phyloP scores from a whole-genome alignment of 2,329 filamentous ascomycete species.

The Cytospora piceicola region DNA sequence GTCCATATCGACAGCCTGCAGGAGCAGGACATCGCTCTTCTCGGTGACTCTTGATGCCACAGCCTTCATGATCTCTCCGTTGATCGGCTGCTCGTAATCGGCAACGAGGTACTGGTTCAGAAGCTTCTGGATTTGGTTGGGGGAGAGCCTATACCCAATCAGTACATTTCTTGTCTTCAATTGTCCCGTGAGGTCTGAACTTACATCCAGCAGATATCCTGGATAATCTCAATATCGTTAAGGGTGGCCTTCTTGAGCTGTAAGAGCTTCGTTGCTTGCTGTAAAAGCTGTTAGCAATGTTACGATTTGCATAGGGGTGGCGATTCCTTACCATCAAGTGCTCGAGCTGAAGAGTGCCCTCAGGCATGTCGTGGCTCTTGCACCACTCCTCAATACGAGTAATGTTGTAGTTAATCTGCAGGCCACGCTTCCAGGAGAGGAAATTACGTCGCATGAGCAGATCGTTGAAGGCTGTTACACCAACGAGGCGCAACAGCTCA shows the following conservation, averaged over 20 bases:
- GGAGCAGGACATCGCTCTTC: slow-evolving; percentile 93
- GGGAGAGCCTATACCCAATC: slow-evolving; percentile 71
- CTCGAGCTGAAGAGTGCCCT: slow-evolving; percentile 95
- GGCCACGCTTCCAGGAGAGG: slow-evolving; percentile 97
- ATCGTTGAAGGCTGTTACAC: slow-evolving; percentile 98
- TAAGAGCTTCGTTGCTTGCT: slow-evolving; percentile 97
- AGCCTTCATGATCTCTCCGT: slow-evolving; percentile 99
- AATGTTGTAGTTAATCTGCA: slow-evolving; percentile 99
- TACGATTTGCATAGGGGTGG: background rate
- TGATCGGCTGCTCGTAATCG: slow-evolving; percentile 99
- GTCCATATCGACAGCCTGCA: slow-evolving; percentile 97
- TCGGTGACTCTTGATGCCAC: slow-evolving; percentile 96
- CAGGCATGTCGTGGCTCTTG: slow-evolving; percentile 99
- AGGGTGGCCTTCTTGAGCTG: slow-evolving; percentile 98
- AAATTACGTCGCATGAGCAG: slow-evolving; percentile 97
- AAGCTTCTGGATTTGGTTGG: slow-evolving; percentile 98
- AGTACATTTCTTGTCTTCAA: slow-evolving; percentile 1
- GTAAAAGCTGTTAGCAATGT: slow-evolving; percentile 37
- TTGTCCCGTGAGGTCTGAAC: slow-evolving; percentile 43
- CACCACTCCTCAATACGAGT: slow-evolving; percentile 99
- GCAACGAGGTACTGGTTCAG: slow-evolving; percentile 98
- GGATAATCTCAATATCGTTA: slow-evolving; percentile 99
- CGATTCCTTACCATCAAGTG: slow-evolving; percentile 80
- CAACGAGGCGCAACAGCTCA: slow-evolving; percentile 88
- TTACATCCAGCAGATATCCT: slow-evolving; percentile 99